Base-by-base conservation (phyloP, 2,329 filamentous ascomycete species). In the Cercospora canescens region DNA sequence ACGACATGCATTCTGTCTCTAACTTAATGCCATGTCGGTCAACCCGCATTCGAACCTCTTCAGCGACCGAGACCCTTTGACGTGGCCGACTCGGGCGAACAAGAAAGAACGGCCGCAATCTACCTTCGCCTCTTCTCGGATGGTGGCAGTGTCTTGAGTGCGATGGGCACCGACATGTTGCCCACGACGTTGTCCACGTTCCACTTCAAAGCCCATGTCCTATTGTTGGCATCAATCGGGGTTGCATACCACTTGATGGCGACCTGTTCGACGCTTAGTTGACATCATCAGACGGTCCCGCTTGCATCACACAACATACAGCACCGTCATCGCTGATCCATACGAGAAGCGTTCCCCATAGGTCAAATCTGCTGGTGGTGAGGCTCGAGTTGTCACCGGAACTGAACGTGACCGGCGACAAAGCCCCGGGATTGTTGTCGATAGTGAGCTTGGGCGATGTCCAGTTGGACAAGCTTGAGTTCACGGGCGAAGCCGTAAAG, bases 391-490 rank as follows among this genome's bases (percentile, higher is more conserved):
- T 66, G n/a, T 65, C 50, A n/a, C 45, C 32, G 12, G 65, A 64
- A 32, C 55, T 66, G 30, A 70, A 72, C 7, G 37, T 64, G 14
- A 60, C 69, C 26, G 64, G 35, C 18, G 35, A 57, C 35, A 68
- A 66, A 6, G 69, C 69, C 1, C 69, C 70, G 14, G 41, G 35
- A 4, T 57, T 60, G 54, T 62, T 68, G 35, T 70, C 45, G 60
- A 72, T 68, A 34, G 37, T 66, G 11, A 72, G 63, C 18, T 55
- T 64, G 12, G 70, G 69, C 39, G 65, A 67, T 2, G 69, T 70
- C 67, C 67, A 69, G 58, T 69, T 67, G 28, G 52, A 14, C 41
- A 61, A 34, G 5, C 65, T 67, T 14, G 45, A 62, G 35, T 67
- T 66, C 32, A 66, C 52, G 12, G 65, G 63, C 21, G 28, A 34